Evolutionary conservation across 129 eudicot species (phyloP), one percentile per base, ranked within the genome.

Genomic region (Chrysanthemum seticuspe): DNA sequence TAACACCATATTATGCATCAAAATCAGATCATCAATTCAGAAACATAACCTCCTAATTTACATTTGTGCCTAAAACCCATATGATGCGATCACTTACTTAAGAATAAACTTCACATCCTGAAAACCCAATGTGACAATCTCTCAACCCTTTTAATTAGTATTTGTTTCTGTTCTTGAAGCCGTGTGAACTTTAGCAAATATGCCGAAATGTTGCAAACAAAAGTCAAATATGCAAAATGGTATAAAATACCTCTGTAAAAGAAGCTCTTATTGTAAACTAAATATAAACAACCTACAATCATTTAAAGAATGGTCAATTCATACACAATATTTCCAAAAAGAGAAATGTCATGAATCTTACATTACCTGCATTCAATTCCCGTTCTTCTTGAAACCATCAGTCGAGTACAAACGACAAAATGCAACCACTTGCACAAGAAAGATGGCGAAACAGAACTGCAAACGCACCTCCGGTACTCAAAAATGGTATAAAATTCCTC

Each of bases 401-500:
- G 69, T 44, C 16, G 31, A 67, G 34, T 56, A 67, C 25, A 19
- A 18, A 74, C 8, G 63, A 64, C 67, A 50, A 36, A 25, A 19
- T 21, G 29, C 48, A 65, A 67, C 9, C 70, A 44, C 13, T 15
- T 51, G 25, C 60, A 65, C 11, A 14, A 65, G 19, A 63, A 50
- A 55, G 19, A 51, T 65, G 49, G 67, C 15, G 50, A 61, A 40
- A 70, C 34, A 6, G 14, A 34, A 64, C 59, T 50, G 13, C 49
- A 68, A 67, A 69, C 14, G 53, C 74, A 59, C 65, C 72, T 40
- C 72, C 15, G 47, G 55, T 65, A 65, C 73, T 64, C 73, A 68
- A 74, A 66, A 65, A 64, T 77, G 81, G 52, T 80, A 72, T 60
- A 75, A 78, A 63, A 60, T 45, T 75, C 49, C 78, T 74, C 70